Base-by-base conservation (phyloP, 2,329 filamentous ascomycete genomes). In the Waltergamsia citrina region DNA sequence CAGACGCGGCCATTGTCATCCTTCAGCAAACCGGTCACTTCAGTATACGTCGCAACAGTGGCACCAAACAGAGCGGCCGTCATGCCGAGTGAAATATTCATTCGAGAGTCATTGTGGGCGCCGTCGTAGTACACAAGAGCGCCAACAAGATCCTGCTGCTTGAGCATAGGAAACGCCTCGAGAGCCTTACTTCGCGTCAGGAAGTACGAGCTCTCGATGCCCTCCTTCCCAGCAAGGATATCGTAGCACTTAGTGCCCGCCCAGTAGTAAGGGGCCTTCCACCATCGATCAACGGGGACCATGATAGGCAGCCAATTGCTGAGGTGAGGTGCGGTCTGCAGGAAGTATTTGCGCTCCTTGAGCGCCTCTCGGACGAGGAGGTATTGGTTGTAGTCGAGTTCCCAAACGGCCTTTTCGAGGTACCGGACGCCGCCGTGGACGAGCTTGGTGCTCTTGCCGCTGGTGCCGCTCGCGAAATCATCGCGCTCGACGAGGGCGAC, bases 81-180 rank as follows among this genome's bases (percentile, higher is more conserved):
- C 76, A 90, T 85, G 15, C 84, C 85, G 37, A 93, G 68, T 7
- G 84, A 88, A 19, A 92, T 81, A 52, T 93, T 93, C 85, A 94
- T 93, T 32, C 86, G 76, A 15, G 85, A 92, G 57, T 94, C 86
- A 51, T 94, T 94, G 61, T 94, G 86, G 20, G 84, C 85, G 46
- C 86, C 86, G 61, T 94, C 85, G 54, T 93, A 93, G 66, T 94
- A 94, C 17, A 93, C 85, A 49, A 93, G 63, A 38, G 85, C 85
- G 40, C 86, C 86, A 29, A 87, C 73, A 11, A 93, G 65, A 43
- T 81, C 77, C 27, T 83, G 78, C 51, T 77, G 81, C 62, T 85
- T 88, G 43, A 93, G 60, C 85, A 93, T 92, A 7, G 86, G 86
- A 52, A 93, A 93, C 3, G 82, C 82, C 53, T 90, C 85, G 41